These are phyloP conservation scores for Margaritispora aquatica DNA, from an alignment of 495 filamentous ascomycete genomes.

Conservation along the genomic window DNA sequence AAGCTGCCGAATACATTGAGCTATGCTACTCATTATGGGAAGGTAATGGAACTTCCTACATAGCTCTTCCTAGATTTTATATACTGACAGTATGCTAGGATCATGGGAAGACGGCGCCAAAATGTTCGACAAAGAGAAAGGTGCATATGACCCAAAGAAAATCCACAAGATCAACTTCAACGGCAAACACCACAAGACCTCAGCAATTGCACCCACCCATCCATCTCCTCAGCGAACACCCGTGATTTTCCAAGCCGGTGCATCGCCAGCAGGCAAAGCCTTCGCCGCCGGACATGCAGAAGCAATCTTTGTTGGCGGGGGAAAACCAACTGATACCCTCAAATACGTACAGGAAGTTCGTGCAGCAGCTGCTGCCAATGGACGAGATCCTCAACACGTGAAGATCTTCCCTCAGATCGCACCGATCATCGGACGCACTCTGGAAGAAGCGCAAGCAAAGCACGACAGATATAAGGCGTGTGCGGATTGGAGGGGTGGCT, in stretches of 20 bases:
- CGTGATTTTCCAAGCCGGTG: slow-evolving; percentile 60
- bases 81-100: too few species aligned
- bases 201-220: slow-evolving; percentile 47
- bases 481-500: slow-evolving; percentile 45
- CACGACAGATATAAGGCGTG: slow-evolving; percentile 44
- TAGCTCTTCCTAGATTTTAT: too few species aligned
- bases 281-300: slow-evolving; percentile 60
- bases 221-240: slow-evolving; percentile 58
- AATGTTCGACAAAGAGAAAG: slow-evolving; percentile 38
- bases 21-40: slow-evolving; percentile 51
- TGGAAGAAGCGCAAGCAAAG: slow-evolving; percentile 50
- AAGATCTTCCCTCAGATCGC: slow-evolving; percentile 57
- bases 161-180: slow-evolving; percentile 53
- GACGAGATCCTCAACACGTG: slow-evolving; percentile 48
- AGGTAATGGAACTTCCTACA: too few species aligned
- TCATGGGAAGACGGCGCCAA: slow-evolving; percentile 54
- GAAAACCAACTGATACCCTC: slow-evolving; percentile 41
- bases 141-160: slow-evolving; percentile 48
- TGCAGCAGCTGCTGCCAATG: slow-evolving; percentile 39
- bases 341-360: slow-evolving; percentile 52
- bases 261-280: slow-evolving; percentile 46
- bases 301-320: slow-evolving; percentile 55
- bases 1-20: slow-evolving; percentile 54
- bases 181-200: slow-evolving; percentile 50
- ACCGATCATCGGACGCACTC: slow-evolving; percentile 48